phyloP scores from a whole-genome alignment of 2,329 filamentous ascomycete genomes.

The Monosporascus sp. region DNA sequence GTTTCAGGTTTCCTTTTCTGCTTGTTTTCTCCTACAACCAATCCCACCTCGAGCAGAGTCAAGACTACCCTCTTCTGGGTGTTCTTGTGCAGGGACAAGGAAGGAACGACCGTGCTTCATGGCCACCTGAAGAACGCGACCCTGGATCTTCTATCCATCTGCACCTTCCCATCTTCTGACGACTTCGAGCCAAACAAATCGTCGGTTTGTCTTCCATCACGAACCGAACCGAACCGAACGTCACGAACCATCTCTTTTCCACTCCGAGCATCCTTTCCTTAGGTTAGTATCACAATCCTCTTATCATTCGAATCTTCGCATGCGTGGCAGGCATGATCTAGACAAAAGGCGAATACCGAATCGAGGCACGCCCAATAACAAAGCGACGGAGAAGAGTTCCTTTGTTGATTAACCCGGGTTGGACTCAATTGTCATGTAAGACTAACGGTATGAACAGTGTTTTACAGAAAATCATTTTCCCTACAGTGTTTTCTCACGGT shows the following conservation, averaged over 20 bases:
- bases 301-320: background rate
- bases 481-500: background rate
- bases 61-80: background rate
- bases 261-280: background rate
- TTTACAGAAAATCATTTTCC: background rate
- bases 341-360: background rate
- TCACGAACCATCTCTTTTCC: background rate
- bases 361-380: background rate
- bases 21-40: slow-evolving; percentile 3
- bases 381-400: no score
- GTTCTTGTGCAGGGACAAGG: background rate
- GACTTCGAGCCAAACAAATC: no score
- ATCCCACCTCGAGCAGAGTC: slow-evolving; percentile 9
- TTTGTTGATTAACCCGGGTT: no score
- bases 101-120: background rate
- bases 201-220: no score
- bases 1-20: slow-evolving; percentile 17
- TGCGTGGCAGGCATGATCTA: background rate
- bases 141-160: background rate
- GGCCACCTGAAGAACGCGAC: background rate
- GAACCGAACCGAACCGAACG: background rate
- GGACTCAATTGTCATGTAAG: no score
- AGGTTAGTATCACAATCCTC: background rate
- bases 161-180: no score
- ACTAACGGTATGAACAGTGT: background rate